These are phyloP conservation scores for Cutaneotrichosporon daszewskae DNA, from an alignment of 1,284 basidiomycete species.

Conservation along the genomic window DNA sequence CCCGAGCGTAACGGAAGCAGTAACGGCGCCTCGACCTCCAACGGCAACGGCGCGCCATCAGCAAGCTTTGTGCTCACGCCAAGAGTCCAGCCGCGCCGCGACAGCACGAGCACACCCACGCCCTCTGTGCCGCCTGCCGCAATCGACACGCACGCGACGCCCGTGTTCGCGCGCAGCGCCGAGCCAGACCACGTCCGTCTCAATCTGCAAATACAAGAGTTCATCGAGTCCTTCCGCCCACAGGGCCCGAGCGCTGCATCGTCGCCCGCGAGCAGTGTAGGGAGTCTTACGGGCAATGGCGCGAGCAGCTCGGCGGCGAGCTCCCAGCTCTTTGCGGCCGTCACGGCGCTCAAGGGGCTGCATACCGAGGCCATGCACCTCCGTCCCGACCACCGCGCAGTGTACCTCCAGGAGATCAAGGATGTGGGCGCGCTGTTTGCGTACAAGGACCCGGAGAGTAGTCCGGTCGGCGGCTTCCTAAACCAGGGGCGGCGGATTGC, in stretches of 20 bases:
- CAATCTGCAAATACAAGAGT: conserved; percentile 44
- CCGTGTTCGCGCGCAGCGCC: conserved; percentile 25
- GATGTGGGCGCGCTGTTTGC: conserved; percentile 44
- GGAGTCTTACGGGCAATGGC: conserved; percentile 15
- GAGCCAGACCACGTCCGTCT: conserved; percentile 37
- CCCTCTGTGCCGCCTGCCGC: conserved; percentile 1
- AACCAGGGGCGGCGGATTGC: conserved; percentile 39
- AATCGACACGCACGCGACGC: conserved; percentile 19
- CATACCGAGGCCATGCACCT: conserved; percentile 38
- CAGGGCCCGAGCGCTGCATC: conserved; percentile 22
- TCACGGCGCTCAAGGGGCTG: conserved; percentile 31
- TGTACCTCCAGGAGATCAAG: conserved; percentile 44
- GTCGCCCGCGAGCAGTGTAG: conserved; percentile 27
- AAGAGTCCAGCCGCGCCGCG: neutral
- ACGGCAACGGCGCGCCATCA: neutral
- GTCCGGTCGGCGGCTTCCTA: conserved; percentile 41
- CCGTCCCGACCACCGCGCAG: conserved; percentile 29
- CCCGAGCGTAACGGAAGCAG: neutral
- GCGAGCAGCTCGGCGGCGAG: neutral
- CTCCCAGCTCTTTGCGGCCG: conserved; percentile 26
- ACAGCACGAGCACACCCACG: neutral
- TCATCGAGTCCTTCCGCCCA: conserved; percentile 34
- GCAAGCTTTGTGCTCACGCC: neutral
- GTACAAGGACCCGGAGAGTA: conserved; percentile 44
- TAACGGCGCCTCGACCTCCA: neutral